Base-by-base conservation (phyloP, 306 rosid genomes). In the Cucurbita moschata region DNA sequence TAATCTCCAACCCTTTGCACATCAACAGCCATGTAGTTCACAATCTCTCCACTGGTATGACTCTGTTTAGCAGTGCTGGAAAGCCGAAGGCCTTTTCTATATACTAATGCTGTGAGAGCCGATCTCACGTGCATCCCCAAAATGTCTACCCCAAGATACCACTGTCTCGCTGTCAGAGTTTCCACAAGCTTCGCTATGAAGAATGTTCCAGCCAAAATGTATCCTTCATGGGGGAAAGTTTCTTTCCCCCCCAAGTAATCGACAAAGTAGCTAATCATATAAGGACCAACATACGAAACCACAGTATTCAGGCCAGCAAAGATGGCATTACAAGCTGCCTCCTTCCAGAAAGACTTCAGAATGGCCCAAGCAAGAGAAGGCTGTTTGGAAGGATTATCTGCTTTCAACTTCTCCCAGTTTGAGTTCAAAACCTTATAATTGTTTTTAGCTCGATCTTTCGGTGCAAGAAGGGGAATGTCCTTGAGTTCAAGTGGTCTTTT, bases 141-240 rank as follows among this genome's bases (percentile, higher is more conserved):
- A 71, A 95, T 95, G 85, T 95, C 99, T 63, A 95, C 99, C 76
- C 99, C 97, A 10, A 95, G 82, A 81, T 95, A 95, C 99, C 99
- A 95, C 66, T 95, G 99, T 73, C 99, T 85, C 15, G 96, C 92
- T 8, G 99, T 86, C 15, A 95, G 67, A 57, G 97, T 91, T 87
- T 95, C 99, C 77, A 91, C 85, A 71, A 95, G 96, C 90, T 95
- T 95, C 2, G 99, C 91, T 30, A 75, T 74, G 77, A 95, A 95
- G 83, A 95, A 95, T 30, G 82, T 88, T 68, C 96, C 97, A 7
- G 96, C 99, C 75, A 95, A 90, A 78, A 83, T 69, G 81, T 95
- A 95, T 67, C 99, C 99, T 83, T 95, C 97, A 74, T 88, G 83
- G 11, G 90, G 92, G 82, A 74, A 86, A 81, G 86, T 82, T 79